Evolutionary conservation across 192 early-diverging fungal genomes (phyloP), one percentile per base, ranked within the genome.

Genomic region (Linnemannia elongata): DNA sequence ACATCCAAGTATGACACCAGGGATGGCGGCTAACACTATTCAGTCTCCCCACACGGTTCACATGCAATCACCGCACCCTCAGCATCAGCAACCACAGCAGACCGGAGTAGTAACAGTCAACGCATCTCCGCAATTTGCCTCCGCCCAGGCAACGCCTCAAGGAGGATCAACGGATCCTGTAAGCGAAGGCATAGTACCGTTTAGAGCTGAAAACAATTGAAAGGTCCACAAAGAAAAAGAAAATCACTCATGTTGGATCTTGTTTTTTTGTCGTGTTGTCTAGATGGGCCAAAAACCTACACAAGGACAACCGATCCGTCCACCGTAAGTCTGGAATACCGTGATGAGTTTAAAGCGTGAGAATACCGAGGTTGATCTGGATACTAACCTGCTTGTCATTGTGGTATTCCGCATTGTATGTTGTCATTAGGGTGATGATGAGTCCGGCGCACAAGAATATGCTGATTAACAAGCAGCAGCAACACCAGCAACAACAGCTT

Each of bases 61-160:
- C 47, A 76, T 81, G 60, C 84, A 87, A 44, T 72, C 78, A 1
- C 79, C 75, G 30, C 79, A 78, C 6, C 63, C 74, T 8, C 81
- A 77, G 36, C 81, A 72, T 22, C 80, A 82, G 38, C 71, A 72
- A 30, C 20, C 72, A 52, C 66, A 69, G 38, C 81, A 82, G 45
- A 27, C 55, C 1, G 79, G 75, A 33, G 54, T 42, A 20, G 57
- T 80, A n/a, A 49, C 71, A 20, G 78, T 81, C 49, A 75, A 87
- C 70, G 74, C 78, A 8, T 81, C 79, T 17, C 84, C 84, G 27
- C 82, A 84, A 77, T 79, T 84, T 57, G 30, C 77, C 18, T 30
- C 82, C 13, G 77, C 82, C 30, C 82, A 84, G 49, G 41, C 74
- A 27, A 57, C 38, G 24, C 47, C 12, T 36, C 79, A 81, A 45